Conservation (phyloP, 1,284 basidiomycete species). For the Ustilago cynodontis region DNA sequence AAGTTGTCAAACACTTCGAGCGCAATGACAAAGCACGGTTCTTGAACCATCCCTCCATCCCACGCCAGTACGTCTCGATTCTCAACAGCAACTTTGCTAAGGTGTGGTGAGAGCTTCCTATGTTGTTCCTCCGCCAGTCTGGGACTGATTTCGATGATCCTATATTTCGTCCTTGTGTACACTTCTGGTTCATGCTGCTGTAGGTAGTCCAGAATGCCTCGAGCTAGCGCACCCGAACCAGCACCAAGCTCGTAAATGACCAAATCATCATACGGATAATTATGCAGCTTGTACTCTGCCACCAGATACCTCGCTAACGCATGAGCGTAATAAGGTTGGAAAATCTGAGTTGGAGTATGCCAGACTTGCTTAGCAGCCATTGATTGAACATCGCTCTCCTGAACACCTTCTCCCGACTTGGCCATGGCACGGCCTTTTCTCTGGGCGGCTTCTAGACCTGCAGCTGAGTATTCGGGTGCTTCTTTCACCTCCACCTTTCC, state of each 20-base stretch:
- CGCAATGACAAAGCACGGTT: conserved; percentile 92
- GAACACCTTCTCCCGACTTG: conserved; percentile 35
- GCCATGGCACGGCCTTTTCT: conserved; percentile 58
- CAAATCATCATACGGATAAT: conserved; percentile 94
- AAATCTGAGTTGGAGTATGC: conserved; percentile 98
- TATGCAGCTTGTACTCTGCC: conserved; percentile 87
- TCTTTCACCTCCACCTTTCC: conserved; percentile 6
- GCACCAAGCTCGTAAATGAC: conserved; percentile 97
- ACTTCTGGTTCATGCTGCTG: conserved; percentile 85
- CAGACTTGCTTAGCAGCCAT: conserved; percentile 85
- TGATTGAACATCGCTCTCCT: conserved; percentile 63
- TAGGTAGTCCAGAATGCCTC: conserved; percentile 86
- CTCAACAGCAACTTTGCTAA: conserved; percentile 78
- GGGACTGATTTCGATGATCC: conserved; percentile 91
- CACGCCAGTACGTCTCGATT: conserved; percentile 91
- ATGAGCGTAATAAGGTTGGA: conserved; percentile 96
- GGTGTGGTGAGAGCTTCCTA: conserved; percentile 54
- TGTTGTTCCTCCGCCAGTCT: conserved; percentile 82
- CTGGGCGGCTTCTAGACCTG: conserved; percentile 54
- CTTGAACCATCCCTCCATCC: conserved; percentile 76
- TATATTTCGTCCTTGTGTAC: conserved; percentile 88
- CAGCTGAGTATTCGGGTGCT: conserved; percentile 41
- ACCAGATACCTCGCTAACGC: conserved; percentile 89
- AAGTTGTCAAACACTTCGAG: conserved; percentile 99
- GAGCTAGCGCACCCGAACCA: conserved; percentile 93